A percentile compares a stretch with the other conserved stretches of the same genome.
Evolutionary conservation across 1,284 basidiomycete genomes (phyloP).

Genomic region (Austroboletus olivaceoglutinosus): DNA sequence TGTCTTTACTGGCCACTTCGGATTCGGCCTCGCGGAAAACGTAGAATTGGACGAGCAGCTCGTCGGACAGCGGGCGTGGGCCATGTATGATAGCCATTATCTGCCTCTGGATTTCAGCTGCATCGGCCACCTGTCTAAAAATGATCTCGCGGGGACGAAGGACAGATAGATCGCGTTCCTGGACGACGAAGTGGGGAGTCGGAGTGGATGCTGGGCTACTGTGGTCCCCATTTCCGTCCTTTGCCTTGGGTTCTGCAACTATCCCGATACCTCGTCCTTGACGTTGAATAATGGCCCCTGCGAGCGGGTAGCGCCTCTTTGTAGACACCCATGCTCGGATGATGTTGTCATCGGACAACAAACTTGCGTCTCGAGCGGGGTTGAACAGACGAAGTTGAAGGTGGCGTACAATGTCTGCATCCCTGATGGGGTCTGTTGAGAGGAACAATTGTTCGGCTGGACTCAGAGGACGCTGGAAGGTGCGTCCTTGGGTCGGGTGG

Average conservation of each 20-base stretch:
- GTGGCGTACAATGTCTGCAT: slow-evolving; percentile 11
- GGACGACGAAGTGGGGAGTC: slow-evolving; percentile 22
- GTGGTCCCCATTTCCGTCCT: no score
- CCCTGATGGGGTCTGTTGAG: no score
- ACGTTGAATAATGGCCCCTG: slow-evolving; percentile 10
- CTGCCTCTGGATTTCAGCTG: slow-evolving; percentile 16
- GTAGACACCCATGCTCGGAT: slow-evolving; percentile 19
- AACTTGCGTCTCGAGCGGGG: slow-evolving; percentile 1
- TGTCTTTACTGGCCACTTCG: neutral
- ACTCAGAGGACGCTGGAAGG: no score
- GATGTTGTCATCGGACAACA: slow-evolving; percentile 11
- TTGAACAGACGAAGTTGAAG: slow-evolving; percentile 9
- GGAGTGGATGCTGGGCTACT: no score
- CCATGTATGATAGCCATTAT: slow-evolving; percentile 4
- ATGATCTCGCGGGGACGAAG: slow-evolving; percentile 10
- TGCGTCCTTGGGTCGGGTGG: no score
- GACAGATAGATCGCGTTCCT: slow-evolving; percentile 14
- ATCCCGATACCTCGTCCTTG: neutral
- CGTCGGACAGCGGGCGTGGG: slow-evolving; percentile 18
- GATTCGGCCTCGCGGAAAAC: slow-evolving; percentile 7
- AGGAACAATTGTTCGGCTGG: no score
- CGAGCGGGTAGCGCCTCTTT: slow-evolving; percentile 21
- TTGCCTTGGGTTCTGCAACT: no score
- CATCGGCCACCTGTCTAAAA: slow-evolving; percentile 5
- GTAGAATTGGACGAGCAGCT: slow-evolving; percentile 15